A percentile compares a stretch with the other conserved stretches of the same genome.
Conservation (phyloP, 1,139 yeast genomes). For the Suhomyces yuchorum region DNA sequence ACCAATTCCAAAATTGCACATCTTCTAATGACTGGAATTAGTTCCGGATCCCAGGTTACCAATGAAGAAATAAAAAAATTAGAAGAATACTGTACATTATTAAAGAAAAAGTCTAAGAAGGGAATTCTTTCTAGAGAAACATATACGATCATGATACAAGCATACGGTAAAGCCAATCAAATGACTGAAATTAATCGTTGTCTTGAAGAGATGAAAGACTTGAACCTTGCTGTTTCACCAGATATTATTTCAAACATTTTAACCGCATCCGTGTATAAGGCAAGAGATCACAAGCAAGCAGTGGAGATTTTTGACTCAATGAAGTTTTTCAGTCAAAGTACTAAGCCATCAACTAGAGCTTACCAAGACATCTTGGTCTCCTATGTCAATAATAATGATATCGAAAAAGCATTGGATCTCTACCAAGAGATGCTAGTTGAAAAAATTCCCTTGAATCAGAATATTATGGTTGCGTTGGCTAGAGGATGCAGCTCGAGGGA, state of each 20-base stretch:
- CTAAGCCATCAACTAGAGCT: conserved; percentile 66
- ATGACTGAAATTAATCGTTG: conserved; percentile 36
- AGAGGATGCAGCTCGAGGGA: conserved; percentile 67
- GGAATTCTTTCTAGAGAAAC: conserved; percentile 29
- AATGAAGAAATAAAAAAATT: conserved; percentile 26
- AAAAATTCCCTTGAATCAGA: conserved; percentile 36
- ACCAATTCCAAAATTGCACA: conserved; percentile 42
- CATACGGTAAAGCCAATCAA: conserved; percentile 40
- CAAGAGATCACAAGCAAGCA: conserved; percentile 61
- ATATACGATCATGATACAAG: conserved; percentile 41
- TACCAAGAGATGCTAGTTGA: conserved; percentile 64
- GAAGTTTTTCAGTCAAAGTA: conserved; percentile 69
- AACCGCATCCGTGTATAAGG: conserved; percentile 62
- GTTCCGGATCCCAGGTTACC: conserved; percentile 28
- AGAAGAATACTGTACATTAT: conserved; percentile 26
- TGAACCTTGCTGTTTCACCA: conserved; percentile 56
- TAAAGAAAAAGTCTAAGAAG: conserved; percentile 19
- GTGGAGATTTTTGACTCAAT: conserved; percentile 77
- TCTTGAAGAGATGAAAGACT: conserved; percentile 51
- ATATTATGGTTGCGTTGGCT: conserved; percentile 65
- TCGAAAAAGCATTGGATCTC: conserved; percentile 75
- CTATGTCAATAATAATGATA: conserved; percentile 59
- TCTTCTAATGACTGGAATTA: conserved; percentile 46
- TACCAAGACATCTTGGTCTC: conserved; percentile 73
- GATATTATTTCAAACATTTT: conserved; percentile 63